Conservation (phyloP, 768 basidiomycete species). For the Candolleomyces aberdarensis region DNA sequence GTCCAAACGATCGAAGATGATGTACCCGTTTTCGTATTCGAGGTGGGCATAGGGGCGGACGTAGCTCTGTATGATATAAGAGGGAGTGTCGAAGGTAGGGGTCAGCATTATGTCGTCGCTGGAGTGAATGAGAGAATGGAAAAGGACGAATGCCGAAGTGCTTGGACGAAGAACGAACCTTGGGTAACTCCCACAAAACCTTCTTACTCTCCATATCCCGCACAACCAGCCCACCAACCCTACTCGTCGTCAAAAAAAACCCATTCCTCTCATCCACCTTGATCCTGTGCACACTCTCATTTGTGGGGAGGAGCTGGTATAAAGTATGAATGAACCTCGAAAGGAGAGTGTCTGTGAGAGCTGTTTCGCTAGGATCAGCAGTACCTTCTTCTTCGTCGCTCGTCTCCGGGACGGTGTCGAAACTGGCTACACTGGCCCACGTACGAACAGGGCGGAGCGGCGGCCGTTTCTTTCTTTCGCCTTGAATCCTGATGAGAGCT, state of each 20-base stretch:
- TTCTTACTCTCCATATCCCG: slow-evolving; percentile 46
- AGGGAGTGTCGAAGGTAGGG: no score
- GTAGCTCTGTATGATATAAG: slow-evolving; percentile 21
- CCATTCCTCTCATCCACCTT: slow-evolving; percentile 68
- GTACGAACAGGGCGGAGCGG: no score
- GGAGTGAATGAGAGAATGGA: not conserved
- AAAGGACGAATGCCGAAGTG: not conserved
- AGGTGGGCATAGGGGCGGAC: slow-evolving; percentile 61
- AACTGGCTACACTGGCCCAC: no score
- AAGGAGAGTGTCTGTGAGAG: not conserved
- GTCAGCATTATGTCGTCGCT: no score
- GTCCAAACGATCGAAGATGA: slow-evolving; percentile 62
- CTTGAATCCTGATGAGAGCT: no score
- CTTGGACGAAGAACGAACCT: slow-evolving; percentile 30
- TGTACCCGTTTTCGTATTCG: slow-evolving; percentile 70
- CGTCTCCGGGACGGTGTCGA: no score
- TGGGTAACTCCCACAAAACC: slow-evolving; percentile 61
- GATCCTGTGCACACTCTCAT: slow-evolving; percentile 57
- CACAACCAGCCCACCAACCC: slow-evolving; percentile 55
- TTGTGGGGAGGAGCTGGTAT: not conserved
- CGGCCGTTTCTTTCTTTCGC: no score
- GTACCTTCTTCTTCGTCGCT: no score
- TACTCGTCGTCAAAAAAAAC: slow-evolving; percentile 52
- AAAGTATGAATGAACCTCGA: not conserved
- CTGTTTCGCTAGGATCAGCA: no score